Base-by-base conservation (phyloP, 768 basidiomycete species). In the Podaxis sp. region DNA sequence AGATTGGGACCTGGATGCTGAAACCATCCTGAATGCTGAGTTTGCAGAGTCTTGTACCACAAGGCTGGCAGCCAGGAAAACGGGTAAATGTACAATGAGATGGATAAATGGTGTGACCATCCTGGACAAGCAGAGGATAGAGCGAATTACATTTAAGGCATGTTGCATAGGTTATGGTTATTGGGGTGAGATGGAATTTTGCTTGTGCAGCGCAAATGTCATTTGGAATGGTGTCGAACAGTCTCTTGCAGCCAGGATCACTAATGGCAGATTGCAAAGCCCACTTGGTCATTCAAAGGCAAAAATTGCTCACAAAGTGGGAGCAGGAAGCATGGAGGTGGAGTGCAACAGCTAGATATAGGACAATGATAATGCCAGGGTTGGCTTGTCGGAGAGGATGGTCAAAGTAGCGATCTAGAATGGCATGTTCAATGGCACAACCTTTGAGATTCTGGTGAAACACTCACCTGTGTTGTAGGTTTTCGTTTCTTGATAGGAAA, bases 1-100 rank as follows among this genome's bases (percentile, higher is more conserved):
- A 12, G 15, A 41, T 26, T 7, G 64, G 51, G 17, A 61, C 52
- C 6, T 26, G 55, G 15, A 65, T 61, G 28, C 60, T 53, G 30
- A 24, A 46, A 11, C 54, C 28, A 24, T 41, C 20, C 26, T 22
- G 50, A n/a, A 22, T 30, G 10, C 15, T 36, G n/a, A 60, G 22
- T 28, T 52, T 38, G 44, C 60, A 52, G 13, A 60, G 53, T 3
- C 64, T 41, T 5, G 58, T 40, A 22, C 33, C 41, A 8, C 33
- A 60, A 38, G 53, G 55, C n/a, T 56, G 22, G 3, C 40, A 7
- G 8, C 7, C 56, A 22, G 30, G 17, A 33, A 64, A 64, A 24
- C 24, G 33, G 12, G 36, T 38, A 36, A 51, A 59, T 44, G 28
- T 64, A 57, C 56, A 58, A 38, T 12, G 40, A 13, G 48, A 49